Evolutionary conservation across 2,329 filamentous ascomycete species (phyloP).

Genomic region (Phyllosticta citriasiana): DNA sequence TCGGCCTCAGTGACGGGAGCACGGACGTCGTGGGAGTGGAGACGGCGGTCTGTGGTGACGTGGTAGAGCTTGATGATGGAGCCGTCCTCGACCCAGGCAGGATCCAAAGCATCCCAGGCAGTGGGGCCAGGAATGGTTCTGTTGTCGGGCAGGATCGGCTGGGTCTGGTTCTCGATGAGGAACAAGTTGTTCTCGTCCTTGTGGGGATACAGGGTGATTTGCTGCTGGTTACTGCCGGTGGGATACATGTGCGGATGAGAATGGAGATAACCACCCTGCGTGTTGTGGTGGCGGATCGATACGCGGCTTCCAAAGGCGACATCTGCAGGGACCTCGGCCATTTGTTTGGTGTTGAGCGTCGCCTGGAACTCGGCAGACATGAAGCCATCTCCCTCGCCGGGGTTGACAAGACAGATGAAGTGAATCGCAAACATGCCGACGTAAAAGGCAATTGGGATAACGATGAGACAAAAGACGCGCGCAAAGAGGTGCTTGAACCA

Average conservation of each 20-base stretch:
- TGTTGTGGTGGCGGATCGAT: conserved; percentile 85
- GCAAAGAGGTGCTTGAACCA: conserved; percentile 94
- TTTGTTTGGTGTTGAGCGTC: conserved; percentile 89
- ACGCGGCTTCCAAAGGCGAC: conserved; percentile 82
- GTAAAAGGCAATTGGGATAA: conserved; percentile 84
- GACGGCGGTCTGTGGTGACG: conserved; percentile 67
- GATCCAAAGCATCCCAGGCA: conserved; percentile 70
- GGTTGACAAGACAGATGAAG: conserved; percentile 86
- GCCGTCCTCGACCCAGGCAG: conserved; percentile 68
- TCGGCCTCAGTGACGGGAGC: conserved; percentile 33
- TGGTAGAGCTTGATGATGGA: conserved; percentile 78
- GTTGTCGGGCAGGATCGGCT: conserved; percentile 68
- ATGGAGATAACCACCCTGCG: conserved; percentile 94
- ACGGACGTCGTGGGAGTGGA: conserved; percentile 93
- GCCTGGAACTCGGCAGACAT: conserved; percentile 99
- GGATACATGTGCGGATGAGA: conserved; percentile 98
- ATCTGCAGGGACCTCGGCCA: conserved; percentile 91
- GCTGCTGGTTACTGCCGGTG: conserved; percentile 93
- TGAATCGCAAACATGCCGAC: conserved; percentile 96
- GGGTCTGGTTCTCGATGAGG: conserved; percentile 90
- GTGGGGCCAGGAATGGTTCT: conserved; percentile 67
- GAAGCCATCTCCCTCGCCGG: conserved; percentile 94
- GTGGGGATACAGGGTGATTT: conserved; percentile 96
- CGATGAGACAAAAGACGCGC: conserved; percentile 79
- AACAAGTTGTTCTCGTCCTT: conserved; percentile 98